phyloP scores from a whole-genome alignment of 495 filamentous ascomycete species.

The Aspergillus saccharolyticus region DNA sequence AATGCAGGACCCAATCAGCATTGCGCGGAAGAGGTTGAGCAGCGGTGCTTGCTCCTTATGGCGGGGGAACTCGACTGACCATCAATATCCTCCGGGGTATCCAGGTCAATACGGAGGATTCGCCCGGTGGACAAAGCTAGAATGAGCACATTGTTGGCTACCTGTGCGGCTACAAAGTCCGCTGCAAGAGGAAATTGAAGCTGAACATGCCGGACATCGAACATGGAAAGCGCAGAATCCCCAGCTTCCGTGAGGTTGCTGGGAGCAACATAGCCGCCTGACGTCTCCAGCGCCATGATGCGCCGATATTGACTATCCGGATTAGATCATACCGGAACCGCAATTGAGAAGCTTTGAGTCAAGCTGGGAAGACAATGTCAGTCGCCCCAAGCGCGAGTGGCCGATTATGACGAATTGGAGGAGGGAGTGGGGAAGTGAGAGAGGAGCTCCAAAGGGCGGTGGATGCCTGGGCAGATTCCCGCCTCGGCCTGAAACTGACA shows the following conservation, averaged over 20 bases:
- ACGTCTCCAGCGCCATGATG: constrained; percentile 51
- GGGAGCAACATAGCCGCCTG: constrained; percentile 51
- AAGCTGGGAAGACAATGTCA: constrained; percentile 5
- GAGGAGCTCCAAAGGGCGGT: constrained; percentile 7
- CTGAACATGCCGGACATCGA: constrained; percentile 85
- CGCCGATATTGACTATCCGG: constrained; percentile 22
- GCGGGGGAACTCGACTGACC: constrained; percentile 47
- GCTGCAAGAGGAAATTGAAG: constrained; percentile 87
- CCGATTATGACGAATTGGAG: constrained; percentile 10
- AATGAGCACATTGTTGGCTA: constrained; percentile 94
- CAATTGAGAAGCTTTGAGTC: constrained; percentile 9
- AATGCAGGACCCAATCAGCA: constrained; percentile 12
- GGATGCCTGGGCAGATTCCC: constrained; percentile 13
- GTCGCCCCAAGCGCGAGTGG: constrained; percentile 12
- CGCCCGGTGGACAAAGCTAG: constrained; percentile 82
- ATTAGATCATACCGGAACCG: constrained; percentile 35
- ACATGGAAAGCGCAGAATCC: constrained; percentile 72
- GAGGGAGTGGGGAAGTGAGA: neutral
- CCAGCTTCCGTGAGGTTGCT: constrained; percentile 53
- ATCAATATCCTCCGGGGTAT: constrained; percentile 91
- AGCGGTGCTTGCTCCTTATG: neutral
- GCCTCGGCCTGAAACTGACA: too few relatives aligned
- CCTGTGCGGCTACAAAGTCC: constrained; percentile 93
- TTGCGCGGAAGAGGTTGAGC: constrained; percentile 9
- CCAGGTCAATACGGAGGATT: constrained; percentile 89